Conservation (phyloP, 805 yeast genomes). For the Ogataea neopini region DNA sequence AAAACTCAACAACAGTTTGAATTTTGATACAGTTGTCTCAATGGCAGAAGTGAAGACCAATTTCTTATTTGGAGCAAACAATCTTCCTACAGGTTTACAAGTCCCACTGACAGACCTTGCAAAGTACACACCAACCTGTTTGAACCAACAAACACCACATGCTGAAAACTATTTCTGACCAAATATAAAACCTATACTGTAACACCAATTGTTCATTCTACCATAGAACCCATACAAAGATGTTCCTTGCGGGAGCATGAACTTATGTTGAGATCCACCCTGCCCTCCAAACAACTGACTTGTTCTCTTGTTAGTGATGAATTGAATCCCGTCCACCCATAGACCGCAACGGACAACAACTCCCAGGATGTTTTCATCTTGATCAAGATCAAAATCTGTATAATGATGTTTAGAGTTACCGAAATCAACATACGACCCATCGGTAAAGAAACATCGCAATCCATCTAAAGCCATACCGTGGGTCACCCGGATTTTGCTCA, state of each 20-base stretch:
- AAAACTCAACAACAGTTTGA: slow-evolving; percentile 24
- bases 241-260: slow-evolving; percentile 66
- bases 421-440: slow-evolving; percentile 32
- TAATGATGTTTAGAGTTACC: slow-evolving; percentile 57
- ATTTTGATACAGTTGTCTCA: slow-evolving; percentile 22
- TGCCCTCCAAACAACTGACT: slow-evolving; percentile 66
- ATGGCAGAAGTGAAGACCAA: slow-evolving; percentile 15
- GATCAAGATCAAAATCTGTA: slow-evolving; percentile 54
- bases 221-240: slow-evolving; percentile 73
- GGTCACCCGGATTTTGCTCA: slow-evolving; percentile 61
- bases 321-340: slow-evolving; percentile 88
- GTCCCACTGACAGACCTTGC: slow-evolving; percentile 25
- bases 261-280: slow-evolving; percentile 59
- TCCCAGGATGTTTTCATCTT: slow-evolving; percentile 61
- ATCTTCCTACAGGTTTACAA: slow-evolving; percentile 29
- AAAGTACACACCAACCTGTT: slow-evolving; percentile 21
- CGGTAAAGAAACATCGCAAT: slow-evolving; percentile 51
- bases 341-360: slow-evolving; percentile 71
- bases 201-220: slow-evolving; percentile 66
- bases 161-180: slow-evolving; percentile 25
- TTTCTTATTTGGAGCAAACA: slow-evolving; percentile 23
- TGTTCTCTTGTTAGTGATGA: slow-evolving; percentile 61
- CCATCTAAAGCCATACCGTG: slow-evolving; percentile 87
- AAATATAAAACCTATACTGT: slow-evolving; percentile 71
- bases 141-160: slow-evolving; percentile 1